A percentile compares a stretch with the other conserved stretches of the same genome.
Evolutionary conservation across 352 stramenopile species (phyloP).

Genomic region (Saprolegnia parasitica): DNA sequence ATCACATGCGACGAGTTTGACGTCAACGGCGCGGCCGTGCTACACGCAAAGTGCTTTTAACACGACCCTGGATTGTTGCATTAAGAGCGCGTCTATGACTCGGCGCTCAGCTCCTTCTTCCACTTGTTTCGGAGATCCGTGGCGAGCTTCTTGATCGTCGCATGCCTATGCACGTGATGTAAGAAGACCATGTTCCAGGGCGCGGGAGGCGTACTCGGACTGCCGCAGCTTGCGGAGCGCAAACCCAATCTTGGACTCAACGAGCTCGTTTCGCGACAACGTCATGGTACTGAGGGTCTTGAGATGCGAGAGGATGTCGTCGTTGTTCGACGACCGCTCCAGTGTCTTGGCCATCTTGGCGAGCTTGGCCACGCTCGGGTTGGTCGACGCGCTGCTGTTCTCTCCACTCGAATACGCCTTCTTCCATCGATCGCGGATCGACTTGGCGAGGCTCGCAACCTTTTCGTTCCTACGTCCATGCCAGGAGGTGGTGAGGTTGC

Average conservation of each 20-base stretch:
- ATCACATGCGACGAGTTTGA: background rate
- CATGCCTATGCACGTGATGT: constrained; percentile 39
- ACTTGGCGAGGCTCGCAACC: constrained; percentile 59
- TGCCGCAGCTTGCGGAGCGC: constrained; percentile 73
- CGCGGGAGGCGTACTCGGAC: constrained; percentile 39
- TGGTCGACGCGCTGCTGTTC: constrained; percentile 41
- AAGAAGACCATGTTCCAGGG: constrained; percentile 18
- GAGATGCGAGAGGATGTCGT: constrained; percentile 35
- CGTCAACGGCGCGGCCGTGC: constrained; percentile 31
- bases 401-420: constrained; percentile 38
- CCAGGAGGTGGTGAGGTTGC: too few species aligned
- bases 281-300: constrained; percentile 60
- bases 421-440: constrained; percentile 70
- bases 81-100: constrained; percentile 22
- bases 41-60: constrained; percentile 16
- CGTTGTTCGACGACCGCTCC: too few species aligned
- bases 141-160: constrained; percentile 39
- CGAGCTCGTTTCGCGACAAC: constrained; percentile 67
- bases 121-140: constrained; percentile 73
- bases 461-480: constrained; percentile 63
- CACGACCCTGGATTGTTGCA: constrained; percentile 11
- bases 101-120: constrained; percentile 38
- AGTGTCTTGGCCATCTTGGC: too few species aligned
- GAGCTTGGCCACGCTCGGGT: background rate
- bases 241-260: constrained; percentile 73